Base-by-base conservation (phyloP, 495 filamentous ascomycete species). In the Collariella sp. region DNA sequence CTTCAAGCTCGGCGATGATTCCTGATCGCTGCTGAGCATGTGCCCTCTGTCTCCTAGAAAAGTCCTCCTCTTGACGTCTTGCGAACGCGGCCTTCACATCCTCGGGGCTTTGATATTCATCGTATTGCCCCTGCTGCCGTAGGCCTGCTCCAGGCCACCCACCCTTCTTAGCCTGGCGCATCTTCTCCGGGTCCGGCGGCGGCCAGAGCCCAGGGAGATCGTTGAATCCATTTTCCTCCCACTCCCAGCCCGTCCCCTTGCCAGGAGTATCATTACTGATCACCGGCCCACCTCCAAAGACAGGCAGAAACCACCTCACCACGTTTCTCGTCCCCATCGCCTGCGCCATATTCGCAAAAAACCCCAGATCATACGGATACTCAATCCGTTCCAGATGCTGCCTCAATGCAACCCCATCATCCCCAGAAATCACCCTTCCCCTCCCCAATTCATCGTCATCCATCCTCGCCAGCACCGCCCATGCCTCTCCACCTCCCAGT, bases 401-500 rank as follows among this genome's bases (percentile, higher is more conserved):
- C 5, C 83, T 82, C 54, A 65, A 69, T 12, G 72, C 52, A 43
- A 54, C 43, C 29, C 54, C 61, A 39, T 50, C 48, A 43, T 67
- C 67, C 52, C 62, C 64, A 62, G 29, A 60, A 58, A 89, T 88
- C 58, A 90, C 29, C 56, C 7, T 55, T 50, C 2, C 48, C 41
- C 45, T 61, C 63, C 53, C 26, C 26, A 5, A 9, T 9, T 57
- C 82, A 79, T 6, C 83, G 79, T 13, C 76, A 70, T 44, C 76
- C 70, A 29, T 76, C 63, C 53, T 84, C 76, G 57, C 83, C 75
- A 94, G 72, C 3, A 93, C 75, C 2, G 84, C 83, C 40, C 81
- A 69, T 97, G 91, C 12, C 90, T 76, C 62, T 95, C 85, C 5
- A 95, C 86, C 69, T 96, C 89, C 91, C 91, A 96, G 24, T 80